A percentile compares a stretch with the other conserved stretches of the same genome.
Conservation (phyloP, 345 rosid genomes). For the Brassica carinata region DNA sequence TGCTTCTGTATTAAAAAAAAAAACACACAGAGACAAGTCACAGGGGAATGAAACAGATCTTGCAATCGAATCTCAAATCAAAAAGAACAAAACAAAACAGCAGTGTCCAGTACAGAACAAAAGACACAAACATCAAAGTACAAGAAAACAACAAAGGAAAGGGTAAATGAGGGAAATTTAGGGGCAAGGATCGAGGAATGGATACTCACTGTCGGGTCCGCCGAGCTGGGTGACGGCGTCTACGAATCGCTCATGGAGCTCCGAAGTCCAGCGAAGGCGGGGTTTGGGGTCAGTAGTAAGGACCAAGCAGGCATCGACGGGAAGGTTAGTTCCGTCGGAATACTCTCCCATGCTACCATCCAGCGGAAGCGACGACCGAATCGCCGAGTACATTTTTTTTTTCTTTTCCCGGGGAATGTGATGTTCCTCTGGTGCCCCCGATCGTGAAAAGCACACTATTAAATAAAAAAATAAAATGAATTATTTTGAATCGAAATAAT, state of each 20-base stretch:
- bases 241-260: slow-evolving; percentile 90
- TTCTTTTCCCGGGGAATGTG: slow-evolving; percentile 19
- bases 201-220: slow-evolving; percentile 80
- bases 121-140: too few species aligned
- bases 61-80: not conserved
- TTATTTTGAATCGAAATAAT: too few species aligned
- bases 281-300: slow-evolving; percentile 96
- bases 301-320: slow-evolving; percentile 76
- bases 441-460: too few species aligned
- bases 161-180: too few species aligned
- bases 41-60: not conserved
- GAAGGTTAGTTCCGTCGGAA: slow-evolving; percentile 65
- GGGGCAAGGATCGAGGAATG: too few species aligned
- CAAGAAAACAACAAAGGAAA: too few species aligned
- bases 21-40: not conserved
- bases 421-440: not conserved
- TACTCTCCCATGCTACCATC: slow-evolving; percentile 54
- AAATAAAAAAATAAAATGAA: too few species aligned
- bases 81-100: not conserved
- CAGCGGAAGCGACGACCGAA: slow-evolving; percentile 72
- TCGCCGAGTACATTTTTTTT: slow-evolving; percentile 58
- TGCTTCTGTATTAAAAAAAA: slow-evolving; percentile 59
- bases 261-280: slow-evolving; percentile 95
- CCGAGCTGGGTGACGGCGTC: slow-evolving; percentile 96
- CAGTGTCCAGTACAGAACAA: too few species aligned